These are phyloP conservation scores for Starmerella bacillaris DNA, from an alignment of 805 yeast genomes.

Conservation along the genomic window DNA sequence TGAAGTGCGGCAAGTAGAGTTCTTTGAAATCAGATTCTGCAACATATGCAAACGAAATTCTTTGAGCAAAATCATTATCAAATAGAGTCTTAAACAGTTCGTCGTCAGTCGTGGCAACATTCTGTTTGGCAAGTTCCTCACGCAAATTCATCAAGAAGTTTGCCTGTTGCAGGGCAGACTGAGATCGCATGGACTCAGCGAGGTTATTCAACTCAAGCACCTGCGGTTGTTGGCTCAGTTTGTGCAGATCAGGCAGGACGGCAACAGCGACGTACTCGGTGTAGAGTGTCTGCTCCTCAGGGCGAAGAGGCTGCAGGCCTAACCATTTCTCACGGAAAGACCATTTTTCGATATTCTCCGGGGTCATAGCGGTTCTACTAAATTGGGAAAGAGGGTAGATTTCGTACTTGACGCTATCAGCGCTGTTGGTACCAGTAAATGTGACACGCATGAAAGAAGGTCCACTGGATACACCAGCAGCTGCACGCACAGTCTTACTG, in stretches of 20 bases:
- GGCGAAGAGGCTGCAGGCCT: not conserved
- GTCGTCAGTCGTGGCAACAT: not conserved
- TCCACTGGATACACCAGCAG: constrained; percentile 13
- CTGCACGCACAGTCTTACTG: constrained; percentile 8
- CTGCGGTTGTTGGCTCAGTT: not conserved
- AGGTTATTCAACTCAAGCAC: not conserved
- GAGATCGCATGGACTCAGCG: not conserved
- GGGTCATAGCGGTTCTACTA: not conserved
- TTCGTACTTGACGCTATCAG: not conserved
- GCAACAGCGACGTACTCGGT: not conserved
- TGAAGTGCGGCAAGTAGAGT: constrained; percentile 7
- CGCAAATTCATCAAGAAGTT: not conserved
- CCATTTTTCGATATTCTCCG: not conserved
- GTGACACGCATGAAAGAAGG: constrained; percentile 12
- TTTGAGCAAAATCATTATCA: not conserved
- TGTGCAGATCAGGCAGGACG: not conserved
- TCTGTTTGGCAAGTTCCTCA: not conserved
- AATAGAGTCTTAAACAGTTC: not conserved
- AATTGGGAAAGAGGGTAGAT: not conserved
- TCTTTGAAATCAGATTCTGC: constrained; percentile 6
- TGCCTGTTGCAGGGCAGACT: not conserved
- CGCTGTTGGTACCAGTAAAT: constrained; percentile 3
- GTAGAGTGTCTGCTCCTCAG: not conserved
- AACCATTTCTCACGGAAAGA: not conserved
- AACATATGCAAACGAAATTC: constrained; percentile 13